phyloP scores from a whole-genome alignment of 305 asterid species.

The Rubia balearica region DNA sequence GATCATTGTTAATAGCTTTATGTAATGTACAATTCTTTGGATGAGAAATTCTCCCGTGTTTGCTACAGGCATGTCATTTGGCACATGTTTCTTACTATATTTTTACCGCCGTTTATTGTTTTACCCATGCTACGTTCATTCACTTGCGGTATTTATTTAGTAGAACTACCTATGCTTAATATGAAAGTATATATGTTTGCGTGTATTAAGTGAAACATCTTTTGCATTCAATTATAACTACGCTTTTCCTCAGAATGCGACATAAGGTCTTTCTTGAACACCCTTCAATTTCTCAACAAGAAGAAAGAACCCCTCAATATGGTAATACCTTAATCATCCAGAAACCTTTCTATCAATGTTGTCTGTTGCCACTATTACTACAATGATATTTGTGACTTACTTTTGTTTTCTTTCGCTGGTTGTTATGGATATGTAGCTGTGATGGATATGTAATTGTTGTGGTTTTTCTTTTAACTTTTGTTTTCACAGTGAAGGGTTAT shows the following conservation, averaged over 20 bases:
- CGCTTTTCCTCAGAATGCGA: conserved; percentile 63
- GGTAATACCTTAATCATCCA: conserved; percentile 36
- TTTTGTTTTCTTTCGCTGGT: too few relatives aligned
- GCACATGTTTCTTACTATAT: background rate
- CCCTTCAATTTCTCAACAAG: conserved; percentile 93
- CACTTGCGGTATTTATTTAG: conserved; percentile 3
- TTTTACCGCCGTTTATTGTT: background rate
- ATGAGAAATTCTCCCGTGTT: background rate
- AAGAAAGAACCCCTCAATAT: conserved; percentile 69
- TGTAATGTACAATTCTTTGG: background rate
- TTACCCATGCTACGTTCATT: background rate
- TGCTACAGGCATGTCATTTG: background rate
- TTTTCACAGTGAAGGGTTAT: too few relatives aligned
- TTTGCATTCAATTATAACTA: conserved; percentile 12
- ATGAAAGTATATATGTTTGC: background rate
- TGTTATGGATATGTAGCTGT: too few relatives aligned
- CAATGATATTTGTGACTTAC: background rate
- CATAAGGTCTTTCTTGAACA: conserved; percentile 91
- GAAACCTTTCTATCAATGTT: conserved; percentile 11
- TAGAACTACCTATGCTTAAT: background rate
- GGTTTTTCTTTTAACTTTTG: too few relatives aligned
- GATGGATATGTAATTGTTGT: too few relatives aligned
- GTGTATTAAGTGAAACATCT: background rate
- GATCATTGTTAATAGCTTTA: background rate
- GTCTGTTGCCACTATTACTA: conserved; percentile 1